phyloP scores from a whole-genome alignment of 768 basidiomycete genomes.

The Tulasnella sp. region DNA sequence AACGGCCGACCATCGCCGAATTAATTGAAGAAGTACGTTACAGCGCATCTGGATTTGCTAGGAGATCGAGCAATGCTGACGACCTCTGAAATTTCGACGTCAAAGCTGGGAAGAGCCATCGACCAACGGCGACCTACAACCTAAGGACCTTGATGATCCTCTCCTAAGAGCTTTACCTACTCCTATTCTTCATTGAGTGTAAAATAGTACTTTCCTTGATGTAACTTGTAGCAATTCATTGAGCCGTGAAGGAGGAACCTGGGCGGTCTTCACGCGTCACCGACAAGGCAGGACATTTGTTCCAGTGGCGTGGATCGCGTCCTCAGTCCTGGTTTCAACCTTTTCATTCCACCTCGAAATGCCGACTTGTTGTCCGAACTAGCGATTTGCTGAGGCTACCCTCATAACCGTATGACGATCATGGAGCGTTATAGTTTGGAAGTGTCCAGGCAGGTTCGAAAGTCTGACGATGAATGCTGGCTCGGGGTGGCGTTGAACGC shows the following conservation, averaged over 20 bases:
- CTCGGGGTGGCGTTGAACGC: too few relatives aligned
- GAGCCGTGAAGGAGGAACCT: not conserved
- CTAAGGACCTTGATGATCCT: not conserved
- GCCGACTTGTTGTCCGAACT: not conserved
- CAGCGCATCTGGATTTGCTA: not conserved
- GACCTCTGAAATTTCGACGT: not conserved
- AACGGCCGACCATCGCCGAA: not conserved
- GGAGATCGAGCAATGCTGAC: not conserved
- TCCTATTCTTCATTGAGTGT: not conserved
- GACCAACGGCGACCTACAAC: not conserved
- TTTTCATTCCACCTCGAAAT: not conserved
- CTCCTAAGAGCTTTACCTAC: not conserved
- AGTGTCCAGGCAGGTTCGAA: too few relatives aligned
- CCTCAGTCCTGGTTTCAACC: not conserved
- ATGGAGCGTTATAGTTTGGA: too few relatives aligned
- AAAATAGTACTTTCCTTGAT: not conserved
- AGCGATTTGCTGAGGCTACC: too few relatives aligned
- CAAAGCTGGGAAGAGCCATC: not conserved
- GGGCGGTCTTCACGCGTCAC: not conserved
- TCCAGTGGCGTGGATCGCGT: not conserved
- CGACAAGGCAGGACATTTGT: not conserved
- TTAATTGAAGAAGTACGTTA: not conserved
- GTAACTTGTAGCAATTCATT: not conserved
- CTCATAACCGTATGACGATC: too few relatives aligned
- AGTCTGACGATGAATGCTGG: too few relatives aligned